A percentile compares a stretch with the other conserved stretches of the same genome.
Conservation (phyloP, 148 eudicot genomes). For the Rhododendron ovatum region DNA sequence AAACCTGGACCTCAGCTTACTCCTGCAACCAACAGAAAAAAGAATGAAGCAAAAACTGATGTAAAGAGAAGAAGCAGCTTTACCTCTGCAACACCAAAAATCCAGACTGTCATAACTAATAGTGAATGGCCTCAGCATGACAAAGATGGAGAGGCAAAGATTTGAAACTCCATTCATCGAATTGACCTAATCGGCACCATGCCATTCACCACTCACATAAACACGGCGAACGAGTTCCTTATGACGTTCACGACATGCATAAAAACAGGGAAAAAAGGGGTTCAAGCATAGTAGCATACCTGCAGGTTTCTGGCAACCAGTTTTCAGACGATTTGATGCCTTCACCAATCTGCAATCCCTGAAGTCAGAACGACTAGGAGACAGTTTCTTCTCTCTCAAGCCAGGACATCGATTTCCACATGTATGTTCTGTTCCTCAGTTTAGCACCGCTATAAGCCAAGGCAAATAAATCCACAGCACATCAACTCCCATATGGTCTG, state of each 20-base stretch:
- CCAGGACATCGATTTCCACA: slow-evolving; percentile 1
- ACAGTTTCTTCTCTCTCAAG: slow-evolving; percentile 8
- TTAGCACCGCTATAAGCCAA: not conserved
- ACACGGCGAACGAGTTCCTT: not conserved
- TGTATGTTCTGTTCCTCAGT: not conserved
- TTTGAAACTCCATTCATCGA: not conserved
- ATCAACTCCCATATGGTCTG: slow-evolving; percentile 50
- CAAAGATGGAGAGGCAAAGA: not conserved
- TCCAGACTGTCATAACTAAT: not conserved
- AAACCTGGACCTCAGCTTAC: not conserved
- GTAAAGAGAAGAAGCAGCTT: not conserved
- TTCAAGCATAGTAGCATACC: not conserved
- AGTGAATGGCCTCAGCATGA: not conserved
- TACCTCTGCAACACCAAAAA: not conserved
- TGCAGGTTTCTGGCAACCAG: slow-evolving; percentile 4
- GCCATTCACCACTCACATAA: not conserved
- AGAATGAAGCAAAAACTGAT: not conserved
- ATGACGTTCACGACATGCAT: not conserved
- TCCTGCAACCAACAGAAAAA: not conserved
- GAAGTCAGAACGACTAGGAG: slow-evolving; percentile 12
- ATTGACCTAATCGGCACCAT: not conserved
- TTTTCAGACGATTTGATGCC: not conserved
- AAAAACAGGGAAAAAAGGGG: not conserved
- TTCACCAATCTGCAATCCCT: not conserved
- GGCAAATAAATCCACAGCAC: slow-evolving; percentile 1